These are phyloP conservation scores for Globisporangium okanoganense DNA, from an alignment of 352 stramenopile genomes.

Conservation along the genomic window DNA sequence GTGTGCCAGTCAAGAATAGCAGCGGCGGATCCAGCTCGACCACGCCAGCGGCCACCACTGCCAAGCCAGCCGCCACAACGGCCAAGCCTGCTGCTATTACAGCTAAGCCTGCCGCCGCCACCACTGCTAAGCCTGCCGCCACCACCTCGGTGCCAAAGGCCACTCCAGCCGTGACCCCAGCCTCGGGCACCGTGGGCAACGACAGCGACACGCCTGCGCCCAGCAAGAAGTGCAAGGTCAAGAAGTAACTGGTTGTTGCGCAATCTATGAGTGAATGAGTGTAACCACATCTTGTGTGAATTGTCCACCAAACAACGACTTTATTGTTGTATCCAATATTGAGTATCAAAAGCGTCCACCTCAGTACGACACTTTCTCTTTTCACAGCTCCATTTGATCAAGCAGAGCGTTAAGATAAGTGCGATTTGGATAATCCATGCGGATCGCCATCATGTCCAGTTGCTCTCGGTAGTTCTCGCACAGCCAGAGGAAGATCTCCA, in stretches of 20 bases:
- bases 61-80: not conserved
- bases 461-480: slow-evolving; percentile 1
- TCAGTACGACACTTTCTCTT: no score
- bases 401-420: slow-evolving; percentile 3
- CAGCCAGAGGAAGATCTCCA: slow-evolving; percentile 1
- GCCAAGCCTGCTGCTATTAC: not conserved
- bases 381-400: not conserved
- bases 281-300: not conserved
- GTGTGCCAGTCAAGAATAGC: slow-evolving; percentile 25
- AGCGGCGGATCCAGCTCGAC: slow-evolving; percentile 11
- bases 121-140: not conserved
- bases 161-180: not conserved
- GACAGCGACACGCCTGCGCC: slow-evolving; percentile 1
- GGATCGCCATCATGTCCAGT: not conserved
- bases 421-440: not conserved
- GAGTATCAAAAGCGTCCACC: not conserved
- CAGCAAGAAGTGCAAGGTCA: slow-evolving; percentile 6
- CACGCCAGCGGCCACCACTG: not conserved
- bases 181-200: not conserved
- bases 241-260: not conserved
- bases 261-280: not conserved
- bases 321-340: not conserved
- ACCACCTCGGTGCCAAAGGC: slow-evolving; percentile 6
- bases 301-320: not conserved
- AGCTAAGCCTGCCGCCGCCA: not conserved